These are phyloP conservation scores for Giardia muris DNA, from an alignment of 208 protist genomes.

Conservation along the genomic window DNA sequence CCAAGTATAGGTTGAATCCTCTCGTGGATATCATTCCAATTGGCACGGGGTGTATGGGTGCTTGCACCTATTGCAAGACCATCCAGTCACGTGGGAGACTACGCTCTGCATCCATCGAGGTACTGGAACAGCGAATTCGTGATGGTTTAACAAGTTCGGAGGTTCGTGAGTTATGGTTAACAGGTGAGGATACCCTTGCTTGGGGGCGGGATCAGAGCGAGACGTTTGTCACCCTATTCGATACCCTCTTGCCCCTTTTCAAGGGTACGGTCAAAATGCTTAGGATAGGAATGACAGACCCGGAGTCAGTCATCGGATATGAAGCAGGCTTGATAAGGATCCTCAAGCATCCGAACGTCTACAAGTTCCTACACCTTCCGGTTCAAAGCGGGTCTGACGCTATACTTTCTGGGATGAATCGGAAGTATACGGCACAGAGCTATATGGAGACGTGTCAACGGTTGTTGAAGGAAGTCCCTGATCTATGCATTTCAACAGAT, in stretches of 20 bases:
- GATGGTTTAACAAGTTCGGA: neutral
- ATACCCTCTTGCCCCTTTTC: neutral
- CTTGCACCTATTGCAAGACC: slow-evolving; percentile 37
- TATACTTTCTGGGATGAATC: slow-evolving; percentile 24
- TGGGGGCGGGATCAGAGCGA: slow-evolving; percentile 29
- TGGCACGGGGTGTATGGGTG: slow-evolving; percentile 9
- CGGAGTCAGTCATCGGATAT: slow-evolving; percentile 27
- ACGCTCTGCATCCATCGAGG: neutral
- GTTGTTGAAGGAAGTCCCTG: neutral
- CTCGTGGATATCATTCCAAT: slow-evolving; percentile 27
- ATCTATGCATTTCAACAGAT: slow-evolving; percentile 26
- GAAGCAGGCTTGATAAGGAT: neutral
- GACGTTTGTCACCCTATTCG: slow-evolving; percentile 13
- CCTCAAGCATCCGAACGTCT: neutral
- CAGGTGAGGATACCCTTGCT: slow-evolving; percentile 34
- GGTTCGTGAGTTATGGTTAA: slow-evolving; percentile 30
- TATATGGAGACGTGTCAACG: neutral
- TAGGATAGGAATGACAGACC: slow-evolving; percentile 28
- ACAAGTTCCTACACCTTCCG: slow-evolving; percentile 34
- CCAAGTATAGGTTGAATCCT: neutral
- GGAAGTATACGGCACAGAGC: neutral
- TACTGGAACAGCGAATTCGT: neutral
- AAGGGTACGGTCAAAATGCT: neutral
- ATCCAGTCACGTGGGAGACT: slow-evolving; percentile 13
- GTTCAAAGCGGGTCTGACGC: slow-evolving; percentile 32